phyloP scores from a whole-genome alignment of 163 green algal genomes.

The Scenedesmus sp. region DNA sequence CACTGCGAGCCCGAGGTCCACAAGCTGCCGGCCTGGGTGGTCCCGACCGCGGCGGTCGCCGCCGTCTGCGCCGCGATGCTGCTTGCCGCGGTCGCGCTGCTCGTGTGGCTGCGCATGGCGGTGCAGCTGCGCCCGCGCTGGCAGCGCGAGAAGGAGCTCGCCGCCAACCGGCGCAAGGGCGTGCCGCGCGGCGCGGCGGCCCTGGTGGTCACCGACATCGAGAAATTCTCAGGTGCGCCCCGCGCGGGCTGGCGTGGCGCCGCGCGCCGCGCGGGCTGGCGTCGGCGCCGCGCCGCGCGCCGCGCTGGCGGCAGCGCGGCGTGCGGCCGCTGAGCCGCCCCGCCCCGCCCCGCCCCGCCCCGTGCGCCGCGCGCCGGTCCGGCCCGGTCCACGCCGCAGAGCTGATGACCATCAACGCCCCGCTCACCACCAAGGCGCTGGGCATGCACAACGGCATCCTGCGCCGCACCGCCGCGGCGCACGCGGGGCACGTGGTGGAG shows the following conservation, averaged over 20 bases:
- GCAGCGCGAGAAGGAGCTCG: slow-evolving; percentile 39
- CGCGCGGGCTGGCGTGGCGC: too few relatives aligned
- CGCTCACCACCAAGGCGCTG: slow-evolving; percentile 16
- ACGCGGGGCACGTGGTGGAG: slow-evolving; percentile 44
- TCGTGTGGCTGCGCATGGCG: slow-evolving; percentile 22
- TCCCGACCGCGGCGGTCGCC: not conserved
- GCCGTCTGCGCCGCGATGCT: not conserved
- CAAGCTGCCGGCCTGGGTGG: slow-evolving; percentile 1
- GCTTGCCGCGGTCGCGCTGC: slow-evolving; percentile 14
- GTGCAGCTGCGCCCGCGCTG: slow-evolving; percentile 38
- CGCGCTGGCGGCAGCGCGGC: too few relatives aligned
- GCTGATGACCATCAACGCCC: slow-evolving; percentile 24
- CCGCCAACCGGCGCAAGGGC: slow-evolving; percentile 18
- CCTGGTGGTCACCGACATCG: slow-evolving; percentile 43
- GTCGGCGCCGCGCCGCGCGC: too few relatives aligned
- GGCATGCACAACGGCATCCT: slow-evolving; percentile 42
- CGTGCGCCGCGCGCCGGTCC: too few relatives aligned
- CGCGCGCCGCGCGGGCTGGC: too few relatives aligned
- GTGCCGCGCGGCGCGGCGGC: slow-evolving; percentile 5
- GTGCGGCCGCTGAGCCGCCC: too few relatives aligned
- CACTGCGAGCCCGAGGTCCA: not conserved
- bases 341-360: too few relatives aligned
- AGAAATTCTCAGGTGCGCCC: slow-evolving; percentile 22
- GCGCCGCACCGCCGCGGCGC: not conserved
- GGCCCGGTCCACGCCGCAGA: too few relatives aligned